phyloP scores from a whole-genome alignment of 306 rosid genomes.

The Ormosia emarginata region DNA sequence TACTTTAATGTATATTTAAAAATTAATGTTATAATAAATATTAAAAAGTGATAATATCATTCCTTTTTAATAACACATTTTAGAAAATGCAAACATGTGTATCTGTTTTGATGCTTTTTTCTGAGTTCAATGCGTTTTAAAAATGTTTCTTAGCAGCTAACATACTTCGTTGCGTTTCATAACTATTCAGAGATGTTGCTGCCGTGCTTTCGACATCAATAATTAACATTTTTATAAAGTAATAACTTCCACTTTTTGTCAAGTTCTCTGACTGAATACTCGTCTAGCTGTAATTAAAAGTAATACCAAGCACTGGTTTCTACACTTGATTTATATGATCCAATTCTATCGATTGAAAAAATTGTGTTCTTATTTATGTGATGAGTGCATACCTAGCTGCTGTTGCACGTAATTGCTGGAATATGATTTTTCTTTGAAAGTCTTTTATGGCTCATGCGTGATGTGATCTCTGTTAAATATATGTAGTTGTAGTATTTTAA shows the following conservation, averaged over 20 bases:
- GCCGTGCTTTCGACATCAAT: neutral
- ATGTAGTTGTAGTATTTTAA: neutral
- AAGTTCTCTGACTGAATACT: neutral
- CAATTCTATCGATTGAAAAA: neutral
- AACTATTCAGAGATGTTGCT: neutral
- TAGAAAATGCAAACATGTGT: neutral
- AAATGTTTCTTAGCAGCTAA: neutral
- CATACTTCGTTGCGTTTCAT: neutral
- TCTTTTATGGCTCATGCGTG: neutral
- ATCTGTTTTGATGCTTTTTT: neutral
- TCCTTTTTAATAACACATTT: neutral
- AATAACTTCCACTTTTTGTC: neutral
- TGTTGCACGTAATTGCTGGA: neutral
- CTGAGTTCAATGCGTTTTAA: neutral
- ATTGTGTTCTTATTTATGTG: neutral
- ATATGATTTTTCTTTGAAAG: slow-evolving; percentile 5
- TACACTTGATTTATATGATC: neutral
- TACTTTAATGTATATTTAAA: neutral
- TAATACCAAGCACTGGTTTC: neutral
- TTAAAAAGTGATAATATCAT: neutral
- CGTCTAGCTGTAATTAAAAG: neutral
- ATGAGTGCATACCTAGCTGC: neutral
- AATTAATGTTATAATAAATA: neutral
- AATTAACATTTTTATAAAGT: neutral
- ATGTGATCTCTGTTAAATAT: slow-evolving; percentile 4